Evolutionary conservation across 192 early-diverging fungal genomes (phyloP).

Genomic region (Linnemannia elongata): DNA sequence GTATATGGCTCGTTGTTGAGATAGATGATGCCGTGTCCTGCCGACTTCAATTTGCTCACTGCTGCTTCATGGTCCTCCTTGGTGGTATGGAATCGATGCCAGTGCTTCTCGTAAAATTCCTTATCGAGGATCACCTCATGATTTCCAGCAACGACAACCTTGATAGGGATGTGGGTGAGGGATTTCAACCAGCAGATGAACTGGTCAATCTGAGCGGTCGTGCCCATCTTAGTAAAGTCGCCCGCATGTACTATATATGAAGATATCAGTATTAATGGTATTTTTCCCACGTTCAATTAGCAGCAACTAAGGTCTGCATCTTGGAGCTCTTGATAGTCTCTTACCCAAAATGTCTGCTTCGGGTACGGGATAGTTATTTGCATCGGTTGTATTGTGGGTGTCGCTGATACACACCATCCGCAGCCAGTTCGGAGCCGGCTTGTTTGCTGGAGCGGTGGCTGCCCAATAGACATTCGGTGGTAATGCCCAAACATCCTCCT

Average conservation of each 20-base stretch:
- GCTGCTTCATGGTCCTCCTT: conserved; percentile 32
- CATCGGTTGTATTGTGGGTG: conserved; percentile 38
- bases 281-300: background rate
- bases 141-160: conserved; percentile 47
- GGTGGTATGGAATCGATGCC: conserved; percentile 31
- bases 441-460: conserved; percentile 14
- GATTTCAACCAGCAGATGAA: conserved; percentile 42
- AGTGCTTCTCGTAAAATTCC: conserved; percentile 43
- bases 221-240: conserved; percentile 46
- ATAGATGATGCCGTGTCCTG: conserved; percentile 45
- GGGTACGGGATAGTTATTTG: conserved; percentile 32
- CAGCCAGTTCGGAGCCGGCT: conserved; percentile 38
- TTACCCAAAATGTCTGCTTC: conserved; percentile 46
- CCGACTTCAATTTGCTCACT: conserved; percentile 23
- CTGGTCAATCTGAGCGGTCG: conserved; percentile 25
- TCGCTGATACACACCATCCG: conserved; percentile 51
- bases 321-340: background rate
- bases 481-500: background rate
- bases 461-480: conserved; percentile 22
- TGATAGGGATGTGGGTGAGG: conserved; percentile 29
- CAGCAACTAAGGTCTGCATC: background rate
- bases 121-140: conserved; percentile 41
- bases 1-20: conserved; percentile 26
- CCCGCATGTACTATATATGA: conserved; percentile 40
- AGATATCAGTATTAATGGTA: background rate